phyloP scores from a whole-genome alignment of 129 eudicot species.

The Heracleum sosnowskyi region DNA sequence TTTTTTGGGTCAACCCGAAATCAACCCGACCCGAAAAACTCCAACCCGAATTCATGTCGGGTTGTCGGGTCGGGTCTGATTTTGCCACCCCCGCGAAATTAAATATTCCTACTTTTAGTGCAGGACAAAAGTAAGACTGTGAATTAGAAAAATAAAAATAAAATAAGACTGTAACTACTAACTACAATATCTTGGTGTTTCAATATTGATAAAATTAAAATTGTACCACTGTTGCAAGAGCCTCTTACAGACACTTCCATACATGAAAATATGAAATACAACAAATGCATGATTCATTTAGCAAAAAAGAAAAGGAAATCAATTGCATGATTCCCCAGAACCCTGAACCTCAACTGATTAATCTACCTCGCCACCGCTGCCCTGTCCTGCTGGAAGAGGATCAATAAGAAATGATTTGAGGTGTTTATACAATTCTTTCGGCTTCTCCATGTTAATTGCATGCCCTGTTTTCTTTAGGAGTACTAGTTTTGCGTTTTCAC shows the following conservation, averaged over 20 bases:
- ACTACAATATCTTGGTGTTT: neutral
- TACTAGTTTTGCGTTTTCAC: constrained; percentile 50
- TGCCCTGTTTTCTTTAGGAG: constrained; percentile 64
- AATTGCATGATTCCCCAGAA: neutral
- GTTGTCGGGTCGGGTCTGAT: no score
- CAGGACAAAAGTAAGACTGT: no score
- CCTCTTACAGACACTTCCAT: neutral
- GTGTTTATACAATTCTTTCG: constrained; percentile 57
- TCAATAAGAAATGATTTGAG: constrained; percentile 48
- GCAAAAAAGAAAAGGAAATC: neutral
- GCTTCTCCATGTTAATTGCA: constrained; percentile 78
- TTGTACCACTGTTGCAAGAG: neutral
- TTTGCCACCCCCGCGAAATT: no score
- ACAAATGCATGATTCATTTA: neutral
- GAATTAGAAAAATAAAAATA: no score
- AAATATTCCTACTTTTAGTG: no score
- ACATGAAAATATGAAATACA: neutral
- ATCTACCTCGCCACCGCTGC: constrained; percentile 16
- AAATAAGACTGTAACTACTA: neutral
- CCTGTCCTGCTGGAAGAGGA: constrained; percentile 23
- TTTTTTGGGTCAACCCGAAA: no score
- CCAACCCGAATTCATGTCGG: no score
- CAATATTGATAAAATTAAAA: neutral
- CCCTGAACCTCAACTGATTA: neutral
- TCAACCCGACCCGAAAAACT: no score